Evolutionary conservation across 2,329 filamentous ascomycete genomes (phyloP).

Genomic region (Pochonia chlamydosporia): DNA sequence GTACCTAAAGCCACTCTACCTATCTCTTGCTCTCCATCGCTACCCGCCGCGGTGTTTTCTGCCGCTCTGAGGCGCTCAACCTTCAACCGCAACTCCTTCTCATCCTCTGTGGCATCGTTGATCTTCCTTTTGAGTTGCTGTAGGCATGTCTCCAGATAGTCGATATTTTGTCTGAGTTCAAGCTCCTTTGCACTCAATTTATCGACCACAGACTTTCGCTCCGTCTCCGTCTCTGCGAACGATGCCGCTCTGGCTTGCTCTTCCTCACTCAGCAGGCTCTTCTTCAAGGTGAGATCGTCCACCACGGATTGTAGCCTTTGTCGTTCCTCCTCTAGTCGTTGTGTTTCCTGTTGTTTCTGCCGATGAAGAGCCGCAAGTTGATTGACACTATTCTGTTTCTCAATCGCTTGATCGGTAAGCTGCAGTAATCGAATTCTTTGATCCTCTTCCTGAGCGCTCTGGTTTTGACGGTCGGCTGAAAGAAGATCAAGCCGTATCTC

Average conservation of each 20-base stretch:
- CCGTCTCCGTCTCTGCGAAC: background rate
- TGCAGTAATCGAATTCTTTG: background rate
- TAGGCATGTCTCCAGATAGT: background rate
- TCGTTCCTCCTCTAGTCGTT: background rate
- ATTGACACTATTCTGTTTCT: background rate
- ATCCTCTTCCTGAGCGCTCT: background rate
- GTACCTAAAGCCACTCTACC: background rate
- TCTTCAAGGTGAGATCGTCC: background rate
- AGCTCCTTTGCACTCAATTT: background rate
- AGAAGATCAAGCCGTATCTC: background rate
- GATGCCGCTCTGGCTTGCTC: background rate
- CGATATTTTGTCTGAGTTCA: background rate
- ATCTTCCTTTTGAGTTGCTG: background rate
- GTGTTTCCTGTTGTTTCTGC: background rate
- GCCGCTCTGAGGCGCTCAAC: background rate
- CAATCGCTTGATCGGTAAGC: background rate
- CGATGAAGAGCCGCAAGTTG: background rate
- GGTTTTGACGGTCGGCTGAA: background rate
- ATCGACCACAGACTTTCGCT: background rate
- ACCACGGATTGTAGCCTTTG: background rate
- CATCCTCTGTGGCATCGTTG: background rate
- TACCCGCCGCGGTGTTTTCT: background rate
- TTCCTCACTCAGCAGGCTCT: background rate
- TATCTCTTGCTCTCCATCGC: background rate
- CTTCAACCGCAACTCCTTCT: background rate